Conservation (phyloP, 805 yeast species). For the Saturnispora sekii region DNA sequence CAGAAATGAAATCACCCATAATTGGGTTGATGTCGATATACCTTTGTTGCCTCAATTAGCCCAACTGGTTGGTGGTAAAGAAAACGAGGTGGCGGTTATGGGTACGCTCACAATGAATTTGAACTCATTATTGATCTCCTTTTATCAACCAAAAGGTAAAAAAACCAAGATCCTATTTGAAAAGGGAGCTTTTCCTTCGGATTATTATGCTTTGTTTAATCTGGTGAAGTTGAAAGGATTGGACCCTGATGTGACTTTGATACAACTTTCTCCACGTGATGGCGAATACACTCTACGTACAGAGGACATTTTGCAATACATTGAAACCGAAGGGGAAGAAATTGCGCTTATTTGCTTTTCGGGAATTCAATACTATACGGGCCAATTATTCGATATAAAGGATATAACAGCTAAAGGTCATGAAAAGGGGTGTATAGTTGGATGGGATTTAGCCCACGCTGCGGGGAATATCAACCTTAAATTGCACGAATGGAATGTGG, state of each 20-base stretch:
- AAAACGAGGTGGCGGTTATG: constrained; percentile 79
- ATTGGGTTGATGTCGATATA: constrained; percentile 81
- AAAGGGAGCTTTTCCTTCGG: constrained; percentile 86
- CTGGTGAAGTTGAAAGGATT: constrained; percentile 55
- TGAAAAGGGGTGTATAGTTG: constrained; percentile 44
- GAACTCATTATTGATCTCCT: constrained; percentile 62
- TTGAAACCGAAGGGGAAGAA: constrained; percentile 47
- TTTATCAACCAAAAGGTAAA: constrained; percentile 55
- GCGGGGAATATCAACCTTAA: constrained; percentile 74
- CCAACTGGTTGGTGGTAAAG: constrained; percentile 64
- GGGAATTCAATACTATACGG: constrained; percentile 88
- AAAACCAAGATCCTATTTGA: constrained; percentile 73
- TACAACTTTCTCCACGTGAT: constrained; percentile 53
- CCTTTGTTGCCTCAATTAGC: constrained; percentile 64
- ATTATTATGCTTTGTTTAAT: constrained; percentile 74
- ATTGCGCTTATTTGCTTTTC: constrained; percentile 72
- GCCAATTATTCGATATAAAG: constrained; percentile 72
- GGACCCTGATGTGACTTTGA: constrained; percentile 41
- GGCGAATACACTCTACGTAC: constrained; percentile 52
- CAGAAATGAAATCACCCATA: constrained; percentile 39
- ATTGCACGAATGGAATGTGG: constrained; percentile 84
- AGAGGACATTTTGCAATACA: constrained; percentile 47
- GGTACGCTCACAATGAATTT: constrained; percentile 77
- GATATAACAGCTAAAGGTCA: constrained; percentile 61
- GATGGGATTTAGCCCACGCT: constrained; percentile 96